Evolutionary conservation across 2,329 filamentous ascomycete species (phyloP).

Genomic region (Trichoderma oligosporum): DNA sequence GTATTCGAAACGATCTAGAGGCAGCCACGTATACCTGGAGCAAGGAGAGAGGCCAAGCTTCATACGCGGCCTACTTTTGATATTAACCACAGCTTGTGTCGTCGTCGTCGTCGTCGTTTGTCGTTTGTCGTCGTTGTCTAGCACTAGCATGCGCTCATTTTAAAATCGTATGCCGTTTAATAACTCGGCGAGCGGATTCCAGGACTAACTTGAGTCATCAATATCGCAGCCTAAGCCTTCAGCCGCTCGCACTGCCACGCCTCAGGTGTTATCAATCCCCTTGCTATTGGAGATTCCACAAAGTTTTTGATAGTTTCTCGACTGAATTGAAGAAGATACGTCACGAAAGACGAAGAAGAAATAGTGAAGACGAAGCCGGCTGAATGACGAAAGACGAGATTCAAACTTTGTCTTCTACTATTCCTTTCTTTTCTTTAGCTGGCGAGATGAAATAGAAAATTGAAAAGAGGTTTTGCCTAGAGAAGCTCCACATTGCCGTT

Average conservation of each 20-base stretch:
- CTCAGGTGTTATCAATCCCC: conserved; percentile 4
- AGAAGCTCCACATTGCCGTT: not conserved
- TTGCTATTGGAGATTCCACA: not conserved
- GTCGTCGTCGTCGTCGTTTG: too few species aligned
- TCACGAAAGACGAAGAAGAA: not conserved
- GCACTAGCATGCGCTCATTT: not conserved
- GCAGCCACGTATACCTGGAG: too few species aligned
- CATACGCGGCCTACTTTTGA: too few species aligned
- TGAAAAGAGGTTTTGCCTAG: conserved; percentile 6
- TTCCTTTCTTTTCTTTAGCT: not conserved
- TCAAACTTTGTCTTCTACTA: conserved; percentile 6
- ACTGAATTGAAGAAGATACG: not conserved
- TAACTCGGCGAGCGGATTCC: not conserved
- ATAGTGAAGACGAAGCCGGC: conserved; percentile 11
- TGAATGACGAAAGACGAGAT: too few species aligned
- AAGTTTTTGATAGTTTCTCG: conserved; percentile 12
- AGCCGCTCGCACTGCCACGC: conserved; percentile 19
- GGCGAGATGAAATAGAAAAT: not conserved
- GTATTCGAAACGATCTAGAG: too few species aligned
- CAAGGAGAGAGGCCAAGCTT: too few species aligned
- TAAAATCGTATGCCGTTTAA: not conserved
- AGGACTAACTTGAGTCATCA: conserved; percentile 11
- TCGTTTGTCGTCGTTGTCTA: not conserved
- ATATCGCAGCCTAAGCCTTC: conserved; percentile 16
- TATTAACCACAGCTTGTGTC: too few species aligned